These are phyloP conservation scores for Candida parachauliodes DNA, from an alignment of 805 yeast species.

Conservation along the genomic window DNA sequence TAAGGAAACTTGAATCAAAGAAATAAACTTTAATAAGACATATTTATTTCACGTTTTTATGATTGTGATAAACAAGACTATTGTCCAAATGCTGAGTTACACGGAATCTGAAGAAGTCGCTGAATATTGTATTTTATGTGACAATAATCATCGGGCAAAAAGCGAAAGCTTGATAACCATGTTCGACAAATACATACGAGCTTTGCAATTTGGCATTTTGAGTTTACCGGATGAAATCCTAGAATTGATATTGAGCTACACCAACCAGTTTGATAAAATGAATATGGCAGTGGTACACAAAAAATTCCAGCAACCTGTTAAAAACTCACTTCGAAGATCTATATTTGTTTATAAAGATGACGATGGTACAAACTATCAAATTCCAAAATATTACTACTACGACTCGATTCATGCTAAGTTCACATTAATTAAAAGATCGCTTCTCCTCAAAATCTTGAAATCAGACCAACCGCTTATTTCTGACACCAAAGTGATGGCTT, in stretches of 20 bases:
- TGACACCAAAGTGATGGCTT: neutral
- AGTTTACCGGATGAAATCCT: slow-evolving; percentile 7
- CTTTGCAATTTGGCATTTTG: neutral
- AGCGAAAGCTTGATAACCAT: too few species aligned
- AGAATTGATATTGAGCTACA: slow-evolving; percentile 1
- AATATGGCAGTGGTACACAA: neutral
- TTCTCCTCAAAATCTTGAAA: neutral
- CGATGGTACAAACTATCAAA: neutral
- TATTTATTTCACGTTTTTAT: too few species aligned
- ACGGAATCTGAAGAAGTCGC: too few species aligned
- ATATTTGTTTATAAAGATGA: neutral
- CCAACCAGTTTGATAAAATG: slow-evolving; percentile 5
- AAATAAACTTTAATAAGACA: too few species aligned
- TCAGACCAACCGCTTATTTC: neutral
- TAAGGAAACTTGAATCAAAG: too few species aligned
- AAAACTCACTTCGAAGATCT: neutral
- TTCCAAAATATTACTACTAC: neutral
- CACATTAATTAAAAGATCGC: neutral
- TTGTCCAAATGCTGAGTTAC: too few species aligned
- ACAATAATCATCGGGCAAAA: too few species aligned
- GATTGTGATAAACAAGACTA: too few species aligned
- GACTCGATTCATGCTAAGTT: neutral
- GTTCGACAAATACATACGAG: neutral
- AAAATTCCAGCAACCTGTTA: neutral
- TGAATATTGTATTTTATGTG: too few species aligned